Base-by-base conservation (phyloP, 345 rosid genomes). In the Linum tenue region DNA sequence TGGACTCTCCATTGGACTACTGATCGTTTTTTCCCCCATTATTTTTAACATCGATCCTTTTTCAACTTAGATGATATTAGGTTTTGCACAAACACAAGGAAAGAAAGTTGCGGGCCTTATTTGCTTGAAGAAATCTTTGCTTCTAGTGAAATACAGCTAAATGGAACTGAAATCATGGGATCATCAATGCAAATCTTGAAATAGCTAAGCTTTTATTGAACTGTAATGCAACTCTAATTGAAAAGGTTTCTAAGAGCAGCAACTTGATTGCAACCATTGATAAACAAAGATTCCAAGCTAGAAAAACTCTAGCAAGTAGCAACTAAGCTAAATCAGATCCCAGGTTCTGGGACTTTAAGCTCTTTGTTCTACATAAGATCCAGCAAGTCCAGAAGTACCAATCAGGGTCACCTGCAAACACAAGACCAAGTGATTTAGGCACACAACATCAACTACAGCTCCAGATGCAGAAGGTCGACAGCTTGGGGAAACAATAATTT, bases 331-430 rank as follows among this genome's bases (percentile, higher is more conserved):
- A 17, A 55, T 60, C 10, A 64, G 67, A 7, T 41, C 56, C 5
- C 63, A 66, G 51, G 36, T 59, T 39, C 37, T 43, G 36, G 31
- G 43, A 11, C 41, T n/a, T n/a, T 70, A 70, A 65, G 91, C 82
- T 75, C 96, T 85, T 62, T 86, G 90, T 70, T 94, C 97, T 66
- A 94, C 83, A 65, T 90, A 90, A 7, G 97, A 88, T 35, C 99
- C 95, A 41, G 95, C 83, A 69, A 94, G 86, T 64, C 97, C 97
- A 37, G 97, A 90, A 59, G 97, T 90, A 65, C 89, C 92, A 57
- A 88, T 91, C 71, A 90, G 89, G 2, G 96, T 79, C 75, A 90
- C 86, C 97, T 88, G 87, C 71, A 82, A 15, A 55, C n/a, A 41
- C 7, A 44, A 63, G 38, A 15, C 38, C 42, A 16, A 56, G 53